Base-by-base conservation (phyloP, 106 monocot genomes). In the Phalaenopsis aphrodite region DNA sequence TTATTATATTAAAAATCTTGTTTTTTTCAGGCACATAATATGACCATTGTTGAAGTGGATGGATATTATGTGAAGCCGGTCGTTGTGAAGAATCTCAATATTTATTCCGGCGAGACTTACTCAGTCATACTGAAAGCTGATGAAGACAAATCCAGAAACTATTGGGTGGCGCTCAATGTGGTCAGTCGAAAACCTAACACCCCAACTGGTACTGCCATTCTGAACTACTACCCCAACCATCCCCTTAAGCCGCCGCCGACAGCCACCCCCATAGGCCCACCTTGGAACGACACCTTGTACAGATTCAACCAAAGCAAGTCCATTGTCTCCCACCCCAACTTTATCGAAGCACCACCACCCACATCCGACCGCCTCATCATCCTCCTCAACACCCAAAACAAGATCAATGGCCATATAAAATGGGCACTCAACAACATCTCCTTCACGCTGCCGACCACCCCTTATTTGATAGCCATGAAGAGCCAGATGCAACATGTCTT, bases 41-140 rank as follows among this genome's bases (percentile, higher is more conserved):
- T 96, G 90, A 96, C 91, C 0, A 86, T 96, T 0, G 93, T 96
- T 0, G 96, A 96, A 80, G 85, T 93, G 0, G 93, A 93, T 46
- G 93, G 96, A 16, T 58, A 90, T 82, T 96, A 92, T 56, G 91
- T 94, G 18, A 81, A 88, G 38, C 96, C 96, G 0, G 84, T 96
- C 30, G 86, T 89, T 0, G 86, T 92, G 30, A 90, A 85, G 77
- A 96, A 80, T 80, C 87, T 96, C 41, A 84, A 86, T 79, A 85
- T 92, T 42, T 96, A 96, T 89, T 96, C 96, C 47, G 96, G 93
- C 42, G 96, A 96, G 93, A 91, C 90, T 0, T 96, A 96, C 84
- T 96, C 96, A n/a, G 93, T 96, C 0, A 83, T 94, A 1, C 8
- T 92, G 16, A 92, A 78, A 12, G 94, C 92, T 30, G 75, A 97